Evolutionary conservation across 768 basidiomycete species (phyloP), one percentile per base, ranked within the genome.

Genomic region (Dictyophora rubrovolvata): DNA sequence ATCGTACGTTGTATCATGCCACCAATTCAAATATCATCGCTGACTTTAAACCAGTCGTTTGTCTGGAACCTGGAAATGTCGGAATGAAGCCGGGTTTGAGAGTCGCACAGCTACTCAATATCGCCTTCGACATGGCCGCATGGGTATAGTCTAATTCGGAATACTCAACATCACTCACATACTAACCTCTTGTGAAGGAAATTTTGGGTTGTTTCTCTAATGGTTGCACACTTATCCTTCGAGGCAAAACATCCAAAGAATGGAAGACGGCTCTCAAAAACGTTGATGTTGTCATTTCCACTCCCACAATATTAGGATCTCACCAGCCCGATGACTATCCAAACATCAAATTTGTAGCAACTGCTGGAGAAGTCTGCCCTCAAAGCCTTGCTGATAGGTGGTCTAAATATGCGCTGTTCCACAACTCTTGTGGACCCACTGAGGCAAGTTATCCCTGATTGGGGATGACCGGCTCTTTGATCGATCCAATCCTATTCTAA

Each of bases 1-100:
- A 84, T 65, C 70, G 82, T 82, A 63, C 65, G 79, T 63, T 54
- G 42, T 14, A 54, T 59, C 36, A 34, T 22, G 20, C 17, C 10
- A 7, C 7, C 22, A 18, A 2, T 36, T 17, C 22, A 10, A 12
- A 18, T 18, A 28, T 36, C 18, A 33, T 34, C 5, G 18, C 23
- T 23, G 18, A 22, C 54, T 55, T 22, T 3, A 51, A 22, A 17
- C n/a, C 59, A 65, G 64, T 65, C 16, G 48, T 65, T 22, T 60
- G 57, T 28, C 60, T 59, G 16, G 53, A 55, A 21, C 64, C 64
- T 4, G 64, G 64, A 28, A 63, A 63, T 48, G 57, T 62, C 23
- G 63, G 64, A 18, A 65, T 65, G 64, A 48, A 56, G 46, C 63
- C 64, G n/a, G 64, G 64, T 20, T 33, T 65, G 49, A 60, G 64